phyloP scores from a whole-genome alignment of 129 eudicot genomes.

The Glebionis coronaria region DNA sequence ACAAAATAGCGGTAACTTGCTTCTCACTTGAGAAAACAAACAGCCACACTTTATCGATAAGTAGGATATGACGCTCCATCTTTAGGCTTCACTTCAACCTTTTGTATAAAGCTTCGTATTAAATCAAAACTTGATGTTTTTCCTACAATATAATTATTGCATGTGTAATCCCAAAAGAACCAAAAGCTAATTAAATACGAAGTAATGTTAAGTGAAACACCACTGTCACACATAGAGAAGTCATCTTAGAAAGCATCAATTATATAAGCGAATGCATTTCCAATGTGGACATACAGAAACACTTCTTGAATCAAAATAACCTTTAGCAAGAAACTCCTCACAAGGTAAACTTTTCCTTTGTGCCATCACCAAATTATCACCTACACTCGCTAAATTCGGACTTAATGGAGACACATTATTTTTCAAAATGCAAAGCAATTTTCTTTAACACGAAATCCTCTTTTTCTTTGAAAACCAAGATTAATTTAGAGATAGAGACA shows the following conservation, averaged over 20 bases:
- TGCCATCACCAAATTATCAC: slow-evolving; percentile 89
- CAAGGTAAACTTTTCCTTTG: slow-evolving; percentile 77
- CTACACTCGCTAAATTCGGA: slow-evolving; percentile 76
- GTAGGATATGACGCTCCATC: slow-evolving; percentile 48
- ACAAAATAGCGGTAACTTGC: too few relatives aligned
- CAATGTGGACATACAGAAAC: too few relatives aligned
- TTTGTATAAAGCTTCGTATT: too few relatives aligned
- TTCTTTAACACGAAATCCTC: slow-evolving; percentile 38
- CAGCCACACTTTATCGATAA: slow-evolving; percentile 78
- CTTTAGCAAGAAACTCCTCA: slow-evolving; percentile 59
- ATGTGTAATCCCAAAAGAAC: slow-evolving; percentile 71
- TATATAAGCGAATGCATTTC: too few relatives aligned
- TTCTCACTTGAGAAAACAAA: slow-evolving; percentile 59
- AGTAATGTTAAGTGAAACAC: slow-evolving; percentile 44
- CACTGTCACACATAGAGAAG: too few relatives aligned
- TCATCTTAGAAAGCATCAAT: too few relatives aligned
- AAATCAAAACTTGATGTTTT: too few relatives aligned
- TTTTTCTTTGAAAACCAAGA: slow-evolving; percentile 42
- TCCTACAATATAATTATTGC: too few relatives aligned
- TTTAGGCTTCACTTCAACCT: too few relatives aligned
- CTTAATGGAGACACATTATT: slow-evolving; percentile 54
- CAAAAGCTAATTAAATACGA: slow-evolving; percentile 60
- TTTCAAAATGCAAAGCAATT: slow-evolving; percentile 73
- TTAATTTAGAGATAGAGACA: slow-evolving; percentile 61
- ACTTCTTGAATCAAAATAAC: slow-evolving; percentile 60